Conservation (phyloP, 1,284 basidiomycete genomes). For the Moesziomyces sp. region DNA sequence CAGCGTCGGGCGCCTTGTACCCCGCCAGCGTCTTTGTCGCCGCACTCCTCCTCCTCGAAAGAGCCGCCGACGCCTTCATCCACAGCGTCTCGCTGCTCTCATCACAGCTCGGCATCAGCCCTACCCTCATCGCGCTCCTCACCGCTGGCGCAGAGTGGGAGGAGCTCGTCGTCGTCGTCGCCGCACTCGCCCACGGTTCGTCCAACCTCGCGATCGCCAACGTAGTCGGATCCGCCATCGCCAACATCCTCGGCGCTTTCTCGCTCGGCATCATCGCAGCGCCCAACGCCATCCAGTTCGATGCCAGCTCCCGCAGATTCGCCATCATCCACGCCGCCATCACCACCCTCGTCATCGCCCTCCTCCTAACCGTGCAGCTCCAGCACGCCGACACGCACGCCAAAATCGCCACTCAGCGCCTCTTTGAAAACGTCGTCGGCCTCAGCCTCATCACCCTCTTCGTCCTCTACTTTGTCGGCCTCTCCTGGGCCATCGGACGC, state of each 20-base stretch:
- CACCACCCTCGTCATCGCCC: slow-evolving; percentile 29
- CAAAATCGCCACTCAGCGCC: slow-evolving; percentile 24
- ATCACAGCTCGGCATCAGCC: slow-evolving; percentile 25
- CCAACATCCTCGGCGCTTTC: slow-evolving; percentile 57
- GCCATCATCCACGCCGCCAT: slow-evolving; percentile 39
- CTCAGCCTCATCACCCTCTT: slow-evolving; percentile 34
- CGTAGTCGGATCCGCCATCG: slow-evolving; percentile 57
- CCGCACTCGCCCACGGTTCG: slow-evolving; percentile 33
- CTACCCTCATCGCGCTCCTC: slow-evolving; percentile 42
- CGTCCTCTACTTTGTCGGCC: slow-evolving; percentile 39
- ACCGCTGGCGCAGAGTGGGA: slow-evolving; percentile 55
- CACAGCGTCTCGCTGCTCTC: slow-evolving; percentile 38
- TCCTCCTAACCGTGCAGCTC: slow-evolving; percentile 27
- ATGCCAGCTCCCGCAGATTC: slow-evolving; percentile 36
- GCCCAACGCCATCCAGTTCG: slow-evolving; percentile 27
- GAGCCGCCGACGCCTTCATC: slow-evolving; percentile 38
- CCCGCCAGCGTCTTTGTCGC: slow-evolving; percentile 35
- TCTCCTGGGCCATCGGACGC: slow-evolving; percentile 42
- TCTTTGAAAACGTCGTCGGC: slow-evolving; percentile 45
- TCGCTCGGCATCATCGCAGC: slow-evolving; percentile 38
- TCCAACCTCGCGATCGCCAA: slow-evolving; percentile 55
- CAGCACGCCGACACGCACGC: slow-evolving; percentile 34
- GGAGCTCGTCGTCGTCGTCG: slow-evolving; percentile 44
- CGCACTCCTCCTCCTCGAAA: slow-evolving; percentile 28
- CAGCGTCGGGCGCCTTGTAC: slow-evolving; percentile 19